phyloP scores from a whole-genome alignment of 2,329 filamentous ascomycete genomes.

The Ophiocordyceps sinensis region DNA sequence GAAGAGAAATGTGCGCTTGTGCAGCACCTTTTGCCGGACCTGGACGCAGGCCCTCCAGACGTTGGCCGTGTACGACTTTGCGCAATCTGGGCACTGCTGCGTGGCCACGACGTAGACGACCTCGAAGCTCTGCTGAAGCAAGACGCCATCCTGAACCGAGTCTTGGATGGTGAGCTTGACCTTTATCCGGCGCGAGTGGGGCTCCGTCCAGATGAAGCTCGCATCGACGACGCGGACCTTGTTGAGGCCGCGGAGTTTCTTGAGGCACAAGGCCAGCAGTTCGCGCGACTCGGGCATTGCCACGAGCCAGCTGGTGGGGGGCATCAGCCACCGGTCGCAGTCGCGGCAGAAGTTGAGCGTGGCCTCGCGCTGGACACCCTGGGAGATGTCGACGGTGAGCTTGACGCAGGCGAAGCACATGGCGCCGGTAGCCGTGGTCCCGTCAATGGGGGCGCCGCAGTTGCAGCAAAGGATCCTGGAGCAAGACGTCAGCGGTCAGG shows the following conservation, averaged over 20 bases:
- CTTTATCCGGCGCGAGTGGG: constrained; percentile 82
- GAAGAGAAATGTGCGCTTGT: constrained; percentile 63
- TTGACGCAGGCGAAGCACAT: constrained; percentile 96
- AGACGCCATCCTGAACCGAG: constrained; percentile 43
- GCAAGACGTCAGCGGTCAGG: not conserved
- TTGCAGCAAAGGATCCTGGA: constrained; percentile 79
- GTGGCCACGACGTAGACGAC: constrained; percentile 81
- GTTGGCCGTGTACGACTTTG: constrained; percentile 92
- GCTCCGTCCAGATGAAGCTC: constrained; percentile 95
- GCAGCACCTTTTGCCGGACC: constrained; percentile 89
- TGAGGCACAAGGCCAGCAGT: constrained; percentile 78
- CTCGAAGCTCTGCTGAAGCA: constrained; percentile 88
- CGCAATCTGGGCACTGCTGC: constrained; percentile 90
- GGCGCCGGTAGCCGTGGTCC: constrained; percentile 70
- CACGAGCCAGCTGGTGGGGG: constrained; percentile 73
- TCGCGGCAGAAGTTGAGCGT: constrained; percentile 84
- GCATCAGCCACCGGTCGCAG: constrained; percentile 86
- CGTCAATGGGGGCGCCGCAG: constrained; percentile 91
- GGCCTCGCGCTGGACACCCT: constrained; percentile 82
- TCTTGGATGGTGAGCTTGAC: constrained; percentile 91
- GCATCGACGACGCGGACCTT: constrained; percentile 94
- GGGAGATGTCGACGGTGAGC: constrained; percentile 82
- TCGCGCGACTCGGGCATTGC: constrained; percentile 81
- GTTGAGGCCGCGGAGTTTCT: constrained; percentile 71
- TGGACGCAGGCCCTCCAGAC: constrained; percentile 90